A percentile compares a stretch with the other conserved stretches of the same genome.
Evolutionary conservation across 164 flowering plant species (phyloP).

Genomic region (Liquidambar formosana): DNA sequence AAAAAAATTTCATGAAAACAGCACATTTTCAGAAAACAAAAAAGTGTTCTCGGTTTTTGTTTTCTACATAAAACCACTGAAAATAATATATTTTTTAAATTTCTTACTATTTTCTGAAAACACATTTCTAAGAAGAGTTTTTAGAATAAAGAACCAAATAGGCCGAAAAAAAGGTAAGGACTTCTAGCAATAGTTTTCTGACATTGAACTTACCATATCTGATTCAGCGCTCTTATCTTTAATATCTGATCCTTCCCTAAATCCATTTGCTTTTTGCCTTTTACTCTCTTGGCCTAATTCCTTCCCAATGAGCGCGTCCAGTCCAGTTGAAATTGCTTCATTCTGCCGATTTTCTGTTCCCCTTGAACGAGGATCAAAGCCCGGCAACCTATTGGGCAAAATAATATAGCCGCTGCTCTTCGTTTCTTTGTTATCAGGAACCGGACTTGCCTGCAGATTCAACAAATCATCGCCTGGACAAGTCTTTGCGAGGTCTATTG

Average conservation of each 20-base stretch:
- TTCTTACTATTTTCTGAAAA: no score
- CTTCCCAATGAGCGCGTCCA: not conserved
- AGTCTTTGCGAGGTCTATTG: conserved; percentile 25
- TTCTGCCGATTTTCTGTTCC: not conserved
- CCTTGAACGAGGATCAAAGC: not conserved
- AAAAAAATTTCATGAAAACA: no score
- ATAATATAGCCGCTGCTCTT: not conserved
- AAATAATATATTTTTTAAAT: no score
- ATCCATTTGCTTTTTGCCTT: not conserved
- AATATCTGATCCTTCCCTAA: not conserved
- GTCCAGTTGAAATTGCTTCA: not conserved
- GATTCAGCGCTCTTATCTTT: conserved; percentile 4
- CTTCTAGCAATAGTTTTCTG: no score
- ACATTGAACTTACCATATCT: conserved; percentile 13
- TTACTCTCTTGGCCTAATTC: conserved; percentile 4
- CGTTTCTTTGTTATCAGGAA: not conserved
- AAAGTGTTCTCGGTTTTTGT: no score
- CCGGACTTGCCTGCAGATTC: no score
- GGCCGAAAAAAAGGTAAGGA: no score
- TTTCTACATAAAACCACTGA: no score
- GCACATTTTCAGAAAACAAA: no score
- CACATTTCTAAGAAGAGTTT: no score
- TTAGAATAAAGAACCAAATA: no score
- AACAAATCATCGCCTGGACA: conserved; percentile 1
- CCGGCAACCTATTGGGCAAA: not conserved